phyloP scores from a whole-genome alignment of 208 protist species.

The Tritrichomonas musculus region DNA sequence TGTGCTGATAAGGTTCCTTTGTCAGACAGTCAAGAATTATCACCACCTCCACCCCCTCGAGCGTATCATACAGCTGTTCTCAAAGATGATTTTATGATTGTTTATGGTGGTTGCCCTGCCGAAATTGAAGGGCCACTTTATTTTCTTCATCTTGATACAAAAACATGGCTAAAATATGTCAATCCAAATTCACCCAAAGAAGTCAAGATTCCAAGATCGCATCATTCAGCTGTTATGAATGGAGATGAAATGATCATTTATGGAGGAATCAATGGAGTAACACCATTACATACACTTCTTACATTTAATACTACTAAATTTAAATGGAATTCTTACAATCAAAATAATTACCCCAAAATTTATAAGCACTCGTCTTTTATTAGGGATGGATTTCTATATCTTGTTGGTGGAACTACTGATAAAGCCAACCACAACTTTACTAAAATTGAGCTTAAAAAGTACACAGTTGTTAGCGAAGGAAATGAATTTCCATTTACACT shows the following conservation, averaged over 20 bases:
- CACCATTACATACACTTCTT: neutral
- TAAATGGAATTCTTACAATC: neutral
- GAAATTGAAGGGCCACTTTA: neutral
- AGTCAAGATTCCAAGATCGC: neutral
- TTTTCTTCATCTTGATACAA: neutral
- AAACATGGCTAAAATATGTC: neutral
- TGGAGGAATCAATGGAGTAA: neutral
- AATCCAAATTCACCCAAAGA: neutral
- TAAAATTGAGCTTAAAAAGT: neutral
- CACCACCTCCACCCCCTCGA: neutral
- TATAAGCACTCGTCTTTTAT: neutral
- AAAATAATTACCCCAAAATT: neutral
- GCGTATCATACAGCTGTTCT: constrained; percentile 16
- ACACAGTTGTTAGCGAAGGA: neutral
- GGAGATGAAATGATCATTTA: neutral
- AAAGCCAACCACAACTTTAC: neutral
- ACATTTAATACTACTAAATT: neutral
- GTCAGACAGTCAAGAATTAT: neutral
- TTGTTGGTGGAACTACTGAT: neutral
- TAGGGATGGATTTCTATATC: neutral
- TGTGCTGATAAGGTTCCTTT: neutral
- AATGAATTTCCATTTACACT: neutral
- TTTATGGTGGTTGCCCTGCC: neutral
- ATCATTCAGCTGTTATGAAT: neutral
- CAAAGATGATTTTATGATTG: neutral